Percentiles rank a stretch among this genome's conserved stretches.
Conservation (phyloP, 1,284 basidiomycete genomes). For the Leccinum fallax region DNA sequence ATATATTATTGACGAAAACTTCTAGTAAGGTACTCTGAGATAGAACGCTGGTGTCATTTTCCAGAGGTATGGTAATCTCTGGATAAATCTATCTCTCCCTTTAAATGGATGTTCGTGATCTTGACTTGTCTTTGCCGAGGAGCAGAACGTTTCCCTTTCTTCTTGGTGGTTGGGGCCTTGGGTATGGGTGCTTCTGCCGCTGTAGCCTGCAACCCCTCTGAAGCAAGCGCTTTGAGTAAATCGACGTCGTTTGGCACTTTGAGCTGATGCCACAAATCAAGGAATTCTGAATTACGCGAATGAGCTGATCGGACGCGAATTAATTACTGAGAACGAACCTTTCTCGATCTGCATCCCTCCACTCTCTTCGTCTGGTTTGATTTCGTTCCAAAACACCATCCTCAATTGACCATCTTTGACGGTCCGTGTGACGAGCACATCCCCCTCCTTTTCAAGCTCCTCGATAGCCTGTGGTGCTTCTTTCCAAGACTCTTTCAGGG, state of each 20-base stretch:
- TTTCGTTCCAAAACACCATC: slow-evolving; percentile 92
- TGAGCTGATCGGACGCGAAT: not conserved
- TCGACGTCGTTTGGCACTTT: slow-evolving; percentile 86
- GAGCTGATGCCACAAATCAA: slow-evolving; percentile 82
- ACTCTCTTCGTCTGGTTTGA: slow-evolving; percentile 71
- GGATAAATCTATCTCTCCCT: slow-evolving; percentile 81
- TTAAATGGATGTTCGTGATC: slow-evolving; percentile 87
- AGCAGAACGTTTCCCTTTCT: slow-evolving; percentile 80
- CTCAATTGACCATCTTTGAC: slow-evolving; percentile 81
- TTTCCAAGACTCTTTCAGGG: slow-evolving; percentile 89
- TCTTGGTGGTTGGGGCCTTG: slow-evolving; percentile 60
- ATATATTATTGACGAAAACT: not conserved
- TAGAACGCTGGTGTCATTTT: slow-evolving; percentile 16
- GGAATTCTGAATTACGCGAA: slow-evolving; percentile 65
- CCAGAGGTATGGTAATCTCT: slow-evolving; percentile 57
- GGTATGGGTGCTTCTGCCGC: slow-evolving; percentile 56
- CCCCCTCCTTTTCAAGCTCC: slow-evolving; percentile 84
- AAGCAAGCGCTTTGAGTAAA: slow-evolving; percentile 71
- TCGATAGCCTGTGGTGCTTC: slow-evolving; percentile 81
- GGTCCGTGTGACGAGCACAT: slow-evolving; percentile 84
- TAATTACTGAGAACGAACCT: slow-evolving; percentile 49
- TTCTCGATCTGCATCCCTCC: slow-evolving; percentile 77
- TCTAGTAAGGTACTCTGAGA: not conserved
- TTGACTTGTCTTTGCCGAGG: slow-evolving; percentile 75
- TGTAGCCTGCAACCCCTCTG: slow-evolving; percentile 80